Percentiles rank a stretch among this genome's conserved stretches.
phyloP scores from a whole-genome alignment of 2,329 filamentous ascomycete genomes.

The Fusarium avenaceum region DNA sequence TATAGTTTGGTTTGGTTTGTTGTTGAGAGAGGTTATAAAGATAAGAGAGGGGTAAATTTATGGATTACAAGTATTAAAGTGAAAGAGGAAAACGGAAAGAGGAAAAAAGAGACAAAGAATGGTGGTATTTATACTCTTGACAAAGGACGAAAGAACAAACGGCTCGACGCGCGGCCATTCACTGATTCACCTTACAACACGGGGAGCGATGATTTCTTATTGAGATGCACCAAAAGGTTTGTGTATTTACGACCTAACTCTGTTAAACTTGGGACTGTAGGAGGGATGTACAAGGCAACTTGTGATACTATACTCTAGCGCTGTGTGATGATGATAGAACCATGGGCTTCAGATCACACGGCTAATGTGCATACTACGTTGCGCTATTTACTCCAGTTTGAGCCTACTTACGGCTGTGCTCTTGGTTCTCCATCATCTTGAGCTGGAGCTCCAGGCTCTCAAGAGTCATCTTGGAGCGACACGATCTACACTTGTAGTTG shows the following conservation, averaged over 20 bases:
- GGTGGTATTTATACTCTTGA: constrained; percentile 8
- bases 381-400: too few relatives aligned
- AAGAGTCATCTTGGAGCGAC: constrained; percentile 6
- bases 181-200: not conserved
- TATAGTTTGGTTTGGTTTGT: not conserved
- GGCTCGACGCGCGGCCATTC: constrained; percentile 3
- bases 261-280: not conserved
- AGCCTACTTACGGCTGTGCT: not conserved
- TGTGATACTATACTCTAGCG: constrained; percentile 21
- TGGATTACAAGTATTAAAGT: not conserved
- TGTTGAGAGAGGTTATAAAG: not conserved
- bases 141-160: constrained; percentile 7
- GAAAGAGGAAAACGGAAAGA: not conserved
- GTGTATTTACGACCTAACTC: not conserved
- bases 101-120: not conserved
- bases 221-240: not conserved
- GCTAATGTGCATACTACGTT: not conserved
- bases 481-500: constrained; percentile 21
- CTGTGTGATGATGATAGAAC: constrained; percentile 10
- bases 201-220: not conserved
- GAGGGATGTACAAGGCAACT: constrained; percentile 10
- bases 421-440: not conserved
- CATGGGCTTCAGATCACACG: not conserved
- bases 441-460: constrained; percentile 8
- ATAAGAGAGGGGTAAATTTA: not conserved